These are phyloP conservation scores for Aspergillus intermedius DNA, from an alignment of 2,329 filamentous ascomycete genomes.

Conservation along the genomic window DNA sequence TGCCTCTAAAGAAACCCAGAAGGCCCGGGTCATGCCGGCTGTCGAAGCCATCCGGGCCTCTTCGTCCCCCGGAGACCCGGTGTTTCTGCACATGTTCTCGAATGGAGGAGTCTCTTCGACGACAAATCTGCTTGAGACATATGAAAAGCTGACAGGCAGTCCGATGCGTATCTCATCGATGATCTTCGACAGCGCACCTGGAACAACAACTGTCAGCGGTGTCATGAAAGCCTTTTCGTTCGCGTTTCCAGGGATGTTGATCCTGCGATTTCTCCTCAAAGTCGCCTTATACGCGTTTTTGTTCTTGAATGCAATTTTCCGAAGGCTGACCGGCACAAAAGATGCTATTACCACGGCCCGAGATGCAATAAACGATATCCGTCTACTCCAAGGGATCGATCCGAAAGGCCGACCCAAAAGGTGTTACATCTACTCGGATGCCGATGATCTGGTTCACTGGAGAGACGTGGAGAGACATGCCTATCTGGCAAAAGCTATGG, in stretches of 20 bases:
- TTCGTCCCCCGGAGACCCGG: slow-evolving; percentile 18
- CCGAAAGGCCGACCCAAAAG: slow-evolving; percentile 11
- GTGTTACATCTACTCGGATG: slow-evolving; percentile 37
- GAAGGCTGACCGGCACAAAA: slow-evolving; percentile 11
- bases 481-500: slow-evolving; percentile 21
- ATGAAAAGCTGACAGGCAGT: slow-evolving; percentile 25
- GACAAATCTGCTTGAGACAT: slow-evolving; percentile 33
- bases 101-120: slow-evolving; percentile 43
- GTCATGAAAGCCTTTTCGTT: slow-evolving; percentile 30
- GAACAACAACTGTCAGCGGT: slow-evolving; percentile 22
- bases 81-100: slow-evolving; percentile 45
- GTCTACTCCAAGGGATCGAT: slow-evolving; percentile 11
- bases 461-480: slow-evolving; percentile 34
- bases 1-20: slow-evolving; percentile 17
- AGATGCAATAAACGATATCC: slow-evolving; percentile 25
- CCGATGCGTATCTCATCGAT: slow-evolving; percentile 36
- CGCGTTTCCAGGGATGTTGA: slow-evolving; percentile 25
- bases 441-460: slow-evolving; percentile 31
- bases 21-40: slow-evolving; percentile 26
- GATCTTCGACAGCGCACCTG: slow-evolving; percentile 44
- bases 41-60: slow-evolving; percentile 27
- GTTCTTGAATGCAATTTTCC: slow-evolving; percentile 12
- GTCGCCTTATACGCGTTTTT: slow-evolving; percentile 19
- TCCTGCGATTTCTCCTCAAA: slow-evolving; percentile 24
- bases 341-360: slow-evolving; percentile 24